Base-by-base conservation (phyloP, 768 basidiomycete genomes). In the Hirschioporus abietinus region DNA sequence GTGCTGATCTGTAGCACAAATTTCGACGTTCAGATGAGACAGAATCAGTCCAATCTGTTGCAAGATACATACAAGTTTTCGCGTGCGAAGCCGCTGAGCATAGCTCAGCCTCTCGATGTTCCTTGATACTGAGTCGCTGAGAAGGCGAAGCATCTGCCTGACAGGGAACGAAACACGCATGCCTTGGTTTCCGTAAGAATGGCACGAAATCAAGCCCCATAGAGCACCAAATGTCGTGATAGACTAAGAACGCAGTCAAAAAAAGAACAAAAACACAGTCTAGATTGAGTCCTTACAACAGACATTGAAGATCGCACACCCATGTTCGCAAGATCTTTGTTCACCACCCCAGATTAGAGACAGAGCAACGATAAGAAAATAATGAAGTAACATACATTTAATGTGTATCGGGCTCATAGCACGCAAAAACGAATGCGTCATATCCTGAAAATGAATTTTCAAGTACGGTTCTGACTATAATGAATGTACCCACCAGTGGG, bases 361-460 rank as follows among this genome's bases (percentile, higher is more conserved):
- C 36, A 58, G 70, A 23, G 20, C 57, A 26, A 27, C 35, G 26
- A 24, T 24, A 20, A 57, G 25, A 58, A 42, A 52, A 12, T n/a
- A 35, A 61, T 27, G 15, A 25, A 20, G 63, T 30, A 7, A 75
- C 84, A 34, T 68, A 89, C 88, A 93, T 77, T 92, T 87, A 67
- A 92, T 76, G 72, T 93, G 92, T 62, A 95, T 92, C 6, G 92
- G 92, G 69, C 88, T 90, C 91, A 95, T 93, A 0, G 91, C 91
- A n/a, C 92, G 85, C 9, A 93, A 78, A 70, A 89, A 91, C 66
- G 87, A 90, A 75, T 93, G 89, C 0, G 92, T 92, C 90, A 93
- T 92, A 72, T 93, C 86, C 84, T 90, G 66, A 0, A 61, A 3
- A 24, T 7, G 34, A 24, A 30, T 25, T 26, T 35, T 6, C n/a